Percentiles rank a stretch among this genome's conserved stretches.
phyloP scores from a whole-genome alignment of 345 rosid genomes.

The Passiflora organensis region DNA sequence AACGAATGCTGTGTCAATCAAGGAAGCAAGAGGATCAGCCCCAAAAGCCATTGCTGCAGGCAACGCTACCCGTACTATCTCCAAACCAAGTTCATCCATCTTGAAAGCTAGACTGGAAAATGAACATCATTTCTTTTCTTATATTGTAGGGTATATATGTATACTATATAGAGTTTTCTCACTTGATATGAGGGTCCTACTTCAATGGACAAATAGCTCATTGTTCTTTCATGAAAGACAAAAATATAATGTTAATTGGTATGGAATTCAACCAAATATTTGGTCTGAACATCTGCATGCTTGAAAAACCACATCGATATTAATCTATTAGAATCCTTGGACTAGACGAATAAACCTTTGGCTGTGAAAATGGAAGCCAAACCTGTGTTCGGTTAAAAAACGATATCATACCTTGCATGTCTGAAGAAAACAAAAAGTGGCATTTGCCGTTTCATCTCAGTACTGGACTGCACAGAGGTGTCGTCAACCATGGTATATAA shows the following conservation, averaged over 20 bases:
- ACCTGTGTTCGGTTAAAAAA: background rate
- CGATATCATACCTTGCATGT: constrained; percentile 49
- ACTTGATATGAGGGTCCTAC: too few relatives aligned
- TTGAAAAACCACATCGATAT: too few relatives aligned
- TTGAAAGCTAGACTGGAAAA: constrained; percentile 62
- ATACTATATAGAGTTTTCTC: too few relatives aligned
- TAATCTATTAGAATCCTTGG: too few relatives aligned
- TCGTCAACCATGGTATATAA: constrained; percentile 27
- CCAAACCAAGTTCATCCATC: constrained; percentile 67
- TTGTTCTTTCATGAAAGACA: too few relatives aligned
- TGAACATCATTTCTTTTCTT: too few relatives aligned
- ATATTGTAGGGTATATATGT: too few relatives aligned
- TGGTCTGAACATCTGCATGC: too few relatives aligned
- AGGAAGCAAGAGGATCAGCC: constrained; percentile 87
- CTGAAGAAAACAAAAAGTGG: constrained; percentile 64
- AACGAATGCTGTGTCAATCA: constrained; percentile 83
- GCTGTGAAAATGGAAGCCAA: background rate
- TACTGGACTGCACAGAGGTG: constrained; percentile 5
- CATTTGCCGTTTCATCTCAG: constrained; percentile 29
- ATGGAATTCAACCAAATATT: too few relatives aligned
- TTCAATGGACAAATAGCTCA: too few relatives aligned
- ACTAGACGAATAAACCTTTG: too few relatives aligned
- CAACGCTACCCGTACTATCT: constrained; percentile 67
- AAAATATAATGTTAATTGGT: too few relatives aligned
- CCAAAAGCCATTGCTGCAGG: constrained; percentile 95